A percentile compares a stretch with the other conserved stretches of the same genome.
These are phyloP conservation scores for Poa pratensis DNA, from an alignment of 176 grass and related monocot species.

Conservation along the genomic window DNA sequence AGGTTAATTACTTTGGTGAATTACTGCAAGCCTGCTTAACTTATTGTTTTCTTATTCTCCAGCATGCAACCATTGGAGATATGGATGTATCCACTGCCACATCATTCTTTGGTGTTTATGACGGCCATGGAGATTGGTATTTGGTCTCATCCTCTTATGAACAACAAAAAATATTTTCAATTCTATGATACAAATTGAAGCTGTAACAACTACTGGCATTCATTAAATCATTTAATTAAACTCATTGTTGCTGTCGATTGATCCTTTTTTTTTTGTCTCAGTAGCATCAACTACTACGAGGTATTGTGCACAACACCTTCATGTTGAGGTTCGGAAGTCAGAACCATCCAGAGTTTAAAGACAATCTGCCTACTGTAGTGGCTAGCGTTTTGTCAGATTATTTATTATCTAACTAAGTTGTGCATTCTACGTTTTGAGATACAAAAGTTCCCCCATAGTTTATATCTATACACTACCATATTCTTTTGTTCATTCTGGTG, in stretches of 20 bases:
- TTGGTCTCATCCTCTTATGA: constrained; percentile 13
- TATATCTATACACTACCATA: not conserved
- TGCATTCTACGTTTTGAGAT: too few species aligned
- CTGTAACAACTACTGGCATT: constrained; percentile 1
- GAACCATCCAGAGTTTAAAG: not conserved
- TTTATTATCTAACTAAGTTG: not conserved
- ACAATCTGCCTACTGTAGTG: not conserved
- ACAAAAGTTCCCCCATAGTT: not conserved
- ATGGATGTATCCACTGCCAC: constrained; percentile 35
- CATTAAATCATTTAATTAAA: too few species aligned
- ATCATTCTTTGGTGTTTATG: constrained; percentile 49
- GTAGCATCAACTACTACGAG: not conserved
- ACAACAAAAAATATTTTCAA: not conserved
- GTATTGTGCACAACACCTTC: constrained; percentile 37
- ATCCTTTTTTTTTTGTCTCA: too few species aligned
- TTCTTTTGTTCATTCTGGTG: too few species aligned
- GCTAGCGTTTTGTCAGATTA: constrained; percentile 23
- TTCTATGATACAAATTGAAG: not conserved
- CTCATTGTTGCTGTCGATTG: too few species aligned
- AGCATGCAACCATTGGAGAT: constrained; percentile 38
- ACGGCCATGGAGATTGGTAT: constrained; percentile 54
- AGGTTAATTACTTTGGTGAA: constrained; percentile 18
- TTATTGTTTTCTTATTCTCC: constrained; percentile 18
- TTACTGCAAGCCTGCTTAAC: constrained; percentile 20
- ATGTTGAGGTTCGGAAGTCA: constrained; percentile 37